A percentile compares a stretch with the other conserved stretches of the same genome.
Evolutionary conservation across 2,329 filamentous ascomycete species (phyloP).

Genomic region (Colletotrichum sp.): DNA sequence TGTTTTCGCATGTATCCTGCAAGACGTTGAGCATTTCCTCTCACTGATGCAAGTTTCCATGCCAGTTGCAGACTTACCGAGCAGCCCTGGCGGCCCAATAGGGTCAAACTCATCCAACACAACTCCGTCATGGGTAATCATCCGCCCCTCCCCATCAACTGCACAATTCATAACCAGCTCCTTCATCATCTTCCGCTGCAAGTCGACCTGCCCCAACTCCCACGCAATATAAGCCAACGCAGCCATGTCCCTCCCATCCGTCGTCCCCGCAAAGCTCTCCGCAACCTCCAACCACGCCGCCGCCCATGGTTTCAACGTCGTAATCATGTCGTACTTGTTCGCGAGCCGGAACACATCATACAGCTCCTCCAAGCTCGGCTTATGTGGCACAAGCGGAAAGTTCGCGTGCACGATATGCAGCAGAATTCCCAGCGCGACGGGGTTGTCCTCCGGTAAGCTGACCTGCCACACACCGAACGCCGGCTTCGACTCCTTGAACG

Average conservation of each 20-base stretch:
- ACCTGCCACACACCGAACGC: background rate
- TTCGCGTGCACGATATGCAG: background rate
- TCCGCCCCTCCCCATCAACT: background rate
- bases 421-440: background rate
- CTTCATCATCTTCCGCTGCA: background rate
- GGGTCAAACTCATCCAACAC: background rate
- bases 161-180: background rate
- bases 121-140: background rate
- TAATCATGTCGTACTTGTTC: slow-evolving; percentile 12
- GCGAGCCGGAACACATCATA: background rate
- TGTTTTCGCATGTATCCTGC: background rate
- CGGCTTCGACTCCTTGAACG: slow-evolving; percentile 14
- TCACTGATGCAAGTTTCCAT: rapidly evolving
- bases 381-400: background rate
- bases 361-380: background rate
- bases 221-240: background rate
- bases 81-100: background rate
- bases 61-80: background rate
- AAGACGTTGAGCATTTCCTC: rapidly evolving
- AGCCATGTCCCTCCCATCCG: background rate
- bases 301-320: background rate
- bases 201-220: background rate
- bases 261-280: background rate
- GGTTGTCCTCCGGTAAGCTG: background rate
- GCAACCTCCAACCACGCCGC: background rate